Base-by-base conservation (phyloP, 768 basidiomycete genomes). In the Auriscalpium microsporum region DNA sequence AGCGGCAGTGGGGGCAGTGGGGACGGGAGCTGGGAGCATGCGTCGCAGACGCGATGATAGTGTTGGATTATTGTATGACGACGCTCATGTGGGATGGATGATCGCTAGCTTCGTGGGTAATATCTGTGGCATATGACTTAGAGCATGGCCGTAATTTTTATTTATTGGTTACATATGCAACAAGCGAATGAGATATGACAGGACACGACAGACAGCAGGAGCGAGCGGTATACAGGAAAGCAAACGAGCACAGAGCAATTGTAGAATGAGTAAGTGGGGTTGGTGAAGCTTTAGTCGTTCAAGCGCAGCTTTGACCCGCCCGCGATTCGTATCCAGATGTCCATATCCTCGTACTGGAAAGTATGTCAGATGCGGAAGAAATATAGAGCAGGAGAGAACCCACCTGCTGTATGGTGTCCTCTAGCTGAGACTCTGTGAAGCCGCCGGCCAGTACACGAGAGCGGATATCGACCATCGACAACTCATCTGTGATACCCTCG, bases 381-480 rank as follows among this genome's bases (percentile, higher is more conserved):
- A 14, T 40, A 61, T 45, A 37, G 50, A 56, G 53, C 63, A 57
- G 53, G 49, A 64, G 10, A 23, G 46, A 28, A 66, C 83, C 68
- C 65, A 94, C 94, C 75, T 87, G 78, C 16, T 76, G 63, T 50
- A 97, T 86, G 1, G 91, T 90, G 58, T 90, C 85, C 76, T 87
- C 90, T 13, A 99, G 77, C 69, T 93, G 88, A 1, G 79, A 83
- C 67, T 99, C 95, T 13, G 92, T 97, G 71, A 87, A 96, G 16
- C 94, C 94, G 61, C 83, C 84, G 47, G 83, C 84, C 55, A 94
- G 71, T 10, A 97, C 86, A 40, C 94, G 82, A 48, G 86, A 83
- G 35, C 94, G 82, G 55, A 98, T 82, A 60, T 98, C 93, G 44
- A 90, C 79, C 77, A 99, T 83, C 8, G 83, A 81, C 57, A 96